phyloP scores from a whole-genome alignment of 2,329 filamentous ascomycete genomes.

The Scorias spongiosa region DNA sequence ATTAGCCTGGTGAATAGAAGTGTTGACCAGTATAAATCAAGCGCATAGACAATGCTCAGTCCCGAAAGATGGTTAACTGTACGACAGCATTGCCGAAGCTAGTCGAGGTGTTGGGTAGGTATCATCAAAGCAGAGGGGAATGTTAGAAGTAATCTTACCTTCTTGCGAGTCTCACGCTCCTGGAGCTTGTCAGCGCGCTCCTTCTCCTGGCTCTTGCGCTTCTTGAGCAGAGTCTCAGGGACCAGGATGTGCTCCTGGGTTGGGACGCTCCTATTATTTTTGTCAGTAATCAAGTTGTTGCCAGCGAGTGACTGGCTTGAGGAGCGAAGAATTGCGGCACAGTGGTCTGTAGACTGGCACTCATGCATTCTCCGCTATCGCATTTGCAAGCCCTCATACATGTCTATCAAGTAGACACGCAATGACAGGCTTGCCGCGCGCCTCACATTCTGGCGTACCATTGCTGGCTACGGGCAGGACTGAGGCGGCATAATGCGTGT shows the following conservation, averaged over 20 bases:
- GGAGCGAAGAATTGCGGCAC: constrained; percentile 85
- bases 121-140: constrained; percentile 56
- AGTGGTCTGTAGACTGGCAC: constrained; percentile 57
- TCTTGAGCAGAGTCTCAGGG: constrained; percentile 99
- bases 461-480: constrained; percentile 20
- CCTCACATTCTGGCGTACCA: constrained; percentile 23
- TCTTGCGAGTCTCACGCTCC: constrained; percentile 50
- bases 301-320: constrained; percentile 42
- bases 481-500: constrained; percentile 15
- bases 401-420: constrained; percentile 17
- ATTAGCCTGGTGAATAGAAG: constrained; percentile 18
- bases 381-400: constrained; percentile 11
- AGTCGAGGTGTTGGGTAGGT: constrained; percentile 69
- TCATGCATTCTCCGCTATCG: constrained; percentile 23
- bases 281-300: constrained; percentile 54
- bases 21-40: constrained; percentile 1
- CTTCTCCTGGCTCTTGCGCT: constrained; percentile 99
- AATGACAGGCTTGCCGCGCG: constrained; percentile 12
- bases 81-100: constrained; percentile 95
- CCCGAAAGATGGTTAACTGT: constrained; percentile 99
- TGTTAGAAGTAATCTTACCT: constrained; percentile 43
- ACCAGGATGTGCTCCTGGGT: constrained; percentile 92
- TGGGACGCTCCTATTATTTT: constrained; percentile 54
- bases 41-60: constrained; percentile 48
- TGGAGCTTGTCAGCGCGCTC: constrained; percentile 70